A percentile compares a stretch with the other conserved stretches of the same genome.
These are phyloP conservation scores for Lasiodiplodia gonubiensis DNA, from an alignment of 2,329 filamentous ascomycete genomes.

Conservation along the genomic window DNA sequence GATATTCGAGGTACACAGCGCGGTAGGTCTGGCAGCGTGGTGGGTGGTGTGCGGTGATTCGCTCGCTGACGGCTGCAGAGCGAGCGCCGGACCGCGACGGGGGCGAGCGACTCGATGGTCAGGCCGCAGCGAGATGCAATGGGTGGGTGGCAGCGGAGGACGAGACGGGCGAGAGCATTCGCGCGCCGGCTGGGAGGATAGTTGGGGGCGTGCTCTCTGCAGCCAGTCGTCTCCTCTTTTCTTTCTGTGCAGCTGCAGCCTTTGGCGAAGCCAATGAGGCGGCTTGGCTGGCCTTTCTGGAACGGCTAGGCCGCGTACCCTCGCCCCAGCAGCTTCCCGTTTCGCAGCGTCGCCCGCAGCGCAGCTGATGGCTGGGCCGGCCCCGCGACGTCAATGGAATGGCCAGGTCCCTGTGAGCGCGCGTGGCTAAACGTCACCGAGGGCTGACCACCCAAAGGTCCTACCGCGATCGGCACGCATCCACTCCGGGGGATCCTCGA, in stretches of 20 bases:
- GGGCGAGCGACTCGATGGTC: constrained; percentile 10
- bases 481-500: constrained; percentile 26
- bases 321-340: constrained; percentile 22
- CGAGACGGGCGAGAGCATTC: constrained; percentile 18
- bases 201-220: constrained; percentile 3
- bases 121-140: background rate
- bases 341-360: constrained; percentile 18
- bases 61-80: constrained; percentile 15
- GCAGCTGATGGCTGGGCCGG: constrained; percentile 4
- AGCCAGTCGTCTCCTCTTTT: constrained; percentile 1
- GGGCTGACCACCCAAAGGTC: constrained; percentile 13
- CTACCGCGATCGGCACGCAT: constrained; percentile 19
- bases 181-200: constrained; percentile 11
- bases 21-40: too few relatives aligned
- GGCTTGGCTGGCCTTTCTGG: constrained; percentile 6
- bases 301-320: constrained; percentile 21
- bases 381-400: background rate
- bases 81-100: constrained; percentile 16
- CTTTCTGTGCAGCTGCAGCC: constrained; percentile 17
- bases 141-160: background rate
- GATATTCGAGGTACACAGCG: constrained; percentile 8
- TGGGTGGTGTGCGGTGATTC: constrained; percentile 8
- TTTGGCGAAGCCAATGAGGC: constrained; percentile 21
- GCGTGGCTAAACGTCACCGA: constrained; percentile 21
- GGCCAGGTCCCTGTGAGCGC: background rate